Conservation (phyloP, 108 stramenopile species). For the Fistulifera solaris region DNA sequence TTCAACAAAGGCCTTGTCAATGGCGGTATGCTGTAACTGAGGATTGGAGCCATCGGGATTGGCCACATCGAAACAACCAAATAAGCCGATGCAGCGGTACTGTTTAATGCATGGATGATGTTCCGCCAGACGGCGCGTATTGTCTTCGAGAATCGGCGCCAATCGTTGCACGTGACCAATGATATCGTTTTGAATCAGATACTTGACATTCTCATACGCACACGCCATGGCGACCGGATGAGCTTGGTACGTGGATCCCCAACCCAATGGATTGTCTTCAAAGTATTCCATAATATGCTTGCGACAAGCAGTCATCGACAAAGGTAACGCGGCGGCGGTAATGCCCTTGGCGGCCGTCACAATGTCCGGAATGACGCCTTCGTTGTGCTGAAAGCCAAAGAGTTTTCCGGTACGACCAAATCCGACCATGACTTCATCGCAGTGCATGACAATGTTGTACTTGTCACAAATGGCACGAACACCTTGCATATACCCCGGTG, state of each 20-base stretch:
- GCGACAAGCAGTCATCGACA: constrained; percentile 23
- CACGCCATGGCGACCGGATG: constrained; percentile 45
- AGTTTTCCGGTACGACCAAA: constrained; percentile 43
- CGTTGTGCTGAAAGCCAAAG: constrained; percentile 44
- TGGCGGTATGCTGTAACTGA: constrained; percentile 23
- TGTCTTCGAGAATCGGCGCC: constrained; percentile 21
- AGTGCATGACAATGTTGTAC: constrained; percentile 39
- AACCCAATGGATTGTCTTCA: constrained; percentile 38
- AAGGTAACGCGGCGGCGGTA: constrained; percentile 18
- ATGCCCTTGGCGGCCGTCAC: constrained; percentile 46
- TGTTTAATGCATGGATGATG: constrained; percentile 36
- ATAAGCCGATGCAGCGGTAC: constrained; percentile 32
- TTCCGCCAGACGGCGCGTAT: constrained; percentile 21
- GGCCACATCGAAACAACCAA: constrained; percentile 34
- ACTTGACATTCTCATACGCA: constrained; percentile 35
- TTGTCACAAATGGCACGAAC: constrained; percentile 50
- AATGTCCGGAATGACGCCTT: constrained; percentile 47
- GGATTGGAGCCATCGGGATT: constrained; percentile 29
- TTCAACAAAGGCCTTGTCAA: constrained; percentile 23
- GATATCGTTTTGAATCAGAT: constrained; percentile 27
- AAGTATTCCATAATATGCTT: constrained; percentile 43
- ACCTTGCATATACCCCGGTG: constrained; percentile 40
- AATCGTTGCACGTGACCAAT: constrained; percentile 28
- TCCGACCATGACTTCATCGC: constrained; percentile 50
- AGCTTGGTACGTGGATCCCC: constrained; percentile 31